Evolutionary conservation across 2,329 filamentous ascomycete species (phyloP).

Genomic region (Pseudopithomyces chartarum): DNA sequence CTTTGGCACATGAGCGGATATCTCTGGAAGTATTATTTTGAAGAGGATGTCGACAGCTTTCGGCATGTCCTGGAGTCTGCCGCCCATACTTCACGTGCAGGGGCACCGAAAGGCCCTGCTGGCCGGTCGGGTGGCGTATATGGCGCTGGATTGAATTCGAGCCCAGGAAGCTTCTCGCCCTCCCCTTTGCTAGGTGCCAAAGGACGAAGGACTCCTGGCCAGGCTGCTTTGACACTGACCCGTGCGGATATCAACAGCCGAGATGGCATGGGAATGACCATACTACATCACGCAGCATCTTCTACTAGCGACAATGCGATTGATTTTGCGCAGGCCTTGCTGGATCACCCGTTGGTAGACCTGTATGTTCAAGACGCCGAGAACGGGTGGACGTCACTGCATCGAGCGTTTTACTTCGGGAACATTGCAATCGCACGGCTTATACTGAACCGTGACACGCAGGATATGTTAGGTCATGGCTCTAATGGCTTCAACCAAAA

Average conservation of each 20-base stretch:
- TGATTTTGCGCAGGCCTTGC: constrained; percentile 76
- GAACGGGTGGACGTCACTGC: constrained; percentile 94
- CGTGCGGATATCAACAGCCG: constrained; percentile 80
- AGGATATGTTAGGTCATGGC: constrained; percentile 67
- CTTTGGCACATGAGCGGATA: constrained; percentile 83
- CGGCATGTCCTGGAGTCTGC: constrained; percentile 81
- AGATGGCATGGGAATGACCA: constrained; percentile 78
- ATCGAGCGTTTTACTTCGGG: constrained; percentile 86
- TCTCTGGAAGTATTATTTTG: constrained; percentile 95
- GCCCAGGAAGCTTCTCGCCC: constrained; percentile 53
- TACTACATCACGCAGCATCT: constrained; percentile 83
- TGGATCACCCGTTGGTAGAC: constrained; percentile 83
- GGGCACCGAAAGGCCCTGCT: constrained; percentile 57
- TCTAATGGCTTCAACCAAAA: constrained; percentile 63
- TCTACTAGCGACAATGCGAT: constrained; percentile 72
- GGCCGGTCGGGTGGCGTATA: constrained; percentile 38
- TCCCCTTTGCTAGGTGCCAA: constrained; percentile 50
- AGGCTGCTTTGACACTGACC: constrained; percentile 50
- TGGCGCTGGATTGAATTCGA: constrained; percentile 47
- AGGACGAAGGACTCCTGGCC: constrained; percentile 33
- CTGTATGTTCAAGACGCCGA: constrained; percentile 86
- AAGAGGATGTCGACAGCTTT: constrained; percentile 97
- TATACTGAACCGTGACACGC: constrained; percentile 77
- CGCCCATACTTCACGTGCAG: constrained; percentile 61
- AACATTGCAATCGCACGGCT: constrained; percentile 85